Evolutionary conservation across 305 asterid species (phyloP).

Genomic region (Plantago coronopus): DNA sequence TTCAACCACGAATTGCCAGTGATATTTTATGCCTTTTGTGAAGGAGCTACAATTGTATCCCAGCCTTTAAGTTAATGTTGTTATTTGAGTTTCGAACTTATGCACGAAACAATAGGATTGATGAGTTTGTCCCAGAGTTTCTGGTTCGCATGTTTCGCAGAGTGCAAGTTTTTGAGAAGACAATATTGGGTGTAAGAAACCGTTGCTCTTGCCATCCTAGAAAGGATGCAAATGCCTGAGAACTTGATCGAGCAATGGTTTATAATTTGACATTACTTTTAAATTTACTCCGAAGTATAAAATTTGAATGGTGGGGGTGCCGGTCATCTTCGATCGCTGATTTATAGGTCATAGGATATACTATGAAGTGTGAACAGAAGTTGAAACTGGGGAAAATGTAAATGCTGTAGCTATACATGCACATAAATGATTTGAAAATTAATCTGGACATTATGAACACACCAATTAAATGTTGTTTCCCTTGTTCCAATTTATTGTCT

Average conservation of each 20-base stretch:
- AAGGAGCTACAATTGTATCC: background rate
- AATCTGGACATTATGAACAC: background rate
- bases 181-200: constrained; percentile 6
- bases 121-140: constrained; percentile 3
- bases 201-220: background rate
- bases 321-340: too few species aligned
- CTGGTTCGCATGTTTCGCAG: background rate
- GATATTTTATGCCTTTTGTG: background rate
- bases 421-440: constrained; percentile 9
- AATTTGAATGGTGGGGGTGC: too few species aligned
- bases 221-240: background rate
- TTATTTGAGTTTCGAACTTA: background rate
- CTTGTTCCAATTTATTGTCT: background rate
- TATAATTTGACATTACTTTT: too few species aligned
- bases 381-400: too few species aligned
- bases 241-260: too few species aligned
- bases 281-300: too few species aligned
- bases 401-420: background rate
- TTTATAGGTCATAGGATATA: too few species aligned
- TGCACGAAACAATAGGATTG: constrained; percentile 7
- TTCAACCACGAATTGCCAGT: too few species aligned
- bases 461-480: background rate
- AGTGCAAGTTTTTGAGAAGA: background rate
- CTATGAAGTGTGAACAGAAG: too few species aligned
- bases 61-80: background rate